A percentile compares a stretch with the other conserved stretches of the same genome.
Conservation (phyloP, 2,329 filamentous ascomycete genomes). For the Colletotrichum sidae region DNA sequence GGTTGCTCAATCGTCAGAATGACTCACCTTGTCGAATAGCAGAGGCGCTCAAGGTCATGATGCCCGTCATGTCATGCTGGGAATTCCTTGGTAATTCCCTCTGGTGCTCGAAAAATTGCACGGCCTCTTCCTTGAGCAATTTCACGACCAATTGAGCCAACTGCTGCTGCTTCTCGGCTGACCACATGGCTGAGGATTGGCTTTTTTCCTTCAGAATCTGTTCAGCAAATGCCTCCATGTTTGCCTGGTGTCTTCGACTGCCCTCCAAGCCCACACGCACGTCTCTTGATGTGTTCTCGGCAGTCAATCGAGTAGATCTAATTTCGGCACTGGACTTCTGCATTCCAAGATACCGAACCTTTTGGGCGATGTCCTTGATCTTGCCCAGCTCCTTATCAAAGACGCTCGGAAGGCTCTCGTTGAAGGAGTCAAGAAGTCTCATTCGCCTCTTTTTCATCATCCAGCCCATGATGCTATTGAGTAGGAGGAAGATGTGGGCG, state of each 20-base stretch:
- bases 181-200: background rate
- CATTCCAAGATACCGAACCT: conserved; percentile 22
- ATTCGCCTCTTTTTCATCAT: conserved; percentile 37
- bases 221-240: background rate
- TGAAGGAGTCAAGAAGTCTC: conserved; percentile 39
- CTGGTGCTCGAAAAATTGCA: background rate
- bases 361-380: conserved; percentile 28
- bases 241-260: conserved; percentile 4
- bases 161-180: background rate
- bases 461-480: conserved; percentile 41
- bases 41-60: background rate
- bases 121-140: too few relatives aligned
- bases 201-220: background rate
- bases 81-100: background rate
- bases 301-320: conserved; percentile 20
- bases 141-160: background rate
- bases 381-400: conserved; percentile 34
- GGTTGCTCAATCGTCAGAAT: background rate
- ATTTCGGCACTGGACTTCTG: conserved; percentile 36
- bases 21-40: background rate
- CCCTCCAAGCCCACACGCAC: conserved; percentile 33
- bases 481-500: conserved; percentile 42
- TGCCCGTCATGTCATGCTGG: background rate
- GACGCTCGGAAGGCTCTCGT: conserved; percentile 26
- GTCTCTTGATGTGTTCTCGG: conserved; percentile 23